Evolutionary conservation across 2,329 filamentous ascomycete genomes (phyloP), one percentile per base, ranked within the genome.

Genomic region (Trichoderma pleuroti): DNA sequence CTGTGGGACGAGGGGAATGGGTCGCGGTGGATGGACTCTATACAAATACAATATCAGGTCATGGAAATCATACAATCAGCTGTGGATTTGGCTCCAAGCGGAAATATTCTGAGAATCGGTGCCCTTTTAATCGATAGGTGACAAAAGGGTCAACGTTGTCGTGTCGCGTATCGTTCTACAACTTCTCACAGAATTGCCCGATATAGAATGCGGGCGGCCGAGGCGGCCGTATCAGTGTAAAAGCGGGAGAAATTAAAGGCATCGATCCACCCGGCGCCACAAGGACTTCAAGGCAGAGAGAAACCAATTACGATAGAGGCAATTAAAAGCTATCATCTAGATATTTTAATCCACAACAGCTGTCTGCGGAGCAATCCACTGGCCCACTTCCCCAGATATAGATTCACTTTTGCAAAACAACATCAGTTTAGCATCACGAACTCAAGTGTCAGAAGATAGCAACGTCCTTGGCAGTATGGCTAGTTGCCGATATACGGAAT

Each of bases 351-450:
- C 63, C 63, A 66, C 63, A 66, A 32, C 2, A 56, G 16, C 30
- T 56, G 24, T 56, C 14, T 26, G 63, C 49, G 46, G 46, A 66
- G 63, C 21, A 39, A 34, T 34, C 30, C 14, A 56, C 16, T 39
- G 63, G 32, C 49, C 63, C 63, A 66, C 63, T 66, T 66, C 63
- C 63, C 63, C 63, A 56, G 63, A 66, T 66, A 54, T 18, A 21
- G 46, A 65, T 54, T 56, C 62, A 39, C 21, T 18, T 42, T 42
- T 26, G 32, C 30, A 52, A 54, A 39, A 18, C 21, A 52, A 12
- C 46, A 26, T 56, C 49, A 56, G 6, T 56, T 56, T 26, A 7
- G 49, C 7, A 36, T 28, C 63, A 39, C 21, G 21, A 26, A 28
- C 16, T 30, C 36, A 63, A 63, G 36, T 46, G 28, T 39, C 5